phyloP scores from a whole-genome alignment of 2,329 filamentous ascomycete genomes.

The Fusarium sacchari region DNA sequence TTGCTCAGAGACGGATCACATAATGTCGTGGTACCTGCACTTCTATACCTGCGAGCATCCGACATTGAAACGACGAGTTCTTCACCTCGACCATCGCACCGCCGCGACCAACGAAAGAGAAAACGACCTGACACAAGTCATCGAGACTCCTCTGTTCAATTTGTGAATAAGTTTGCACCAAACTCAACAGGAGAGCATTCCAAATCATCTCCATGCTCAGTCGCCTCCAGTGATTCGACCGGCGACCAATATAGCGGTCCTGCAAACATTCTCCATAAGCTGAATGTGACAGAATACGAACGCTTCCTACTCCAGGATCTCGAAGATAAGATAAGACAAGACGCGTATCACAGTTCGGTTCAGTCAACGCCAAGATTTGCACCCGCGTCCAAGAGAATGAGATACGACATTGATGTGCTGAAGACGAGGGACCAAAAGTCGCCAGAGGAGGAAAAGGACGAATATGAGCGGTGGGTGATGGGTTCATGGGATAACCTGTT shows the following conservation, averaged over 20 bases:
- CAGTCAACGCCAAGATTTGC: not conserved
- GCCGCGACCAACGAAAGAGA: not conserved
- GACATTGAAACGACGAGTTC: not conserved
- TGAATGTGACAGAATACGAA: not conserved
- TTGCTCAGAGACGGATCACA: not conserved
- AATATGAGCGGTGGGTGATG: not conserved
- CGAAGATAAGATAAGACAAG: not conserved
- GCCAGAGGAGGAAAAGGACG: not conserved
- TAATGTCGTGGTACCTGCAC: not conserved
- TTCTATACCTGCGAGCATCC: not conserved
- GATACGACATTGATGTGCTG: not conserved
- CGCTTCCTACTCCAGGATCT: not conserved
- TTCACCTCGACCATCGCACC: fast-evolving
- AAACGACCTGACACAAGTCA: not conserved
- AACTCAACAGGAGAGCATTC: not conserved
- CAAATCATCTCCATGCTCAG: not conserved
- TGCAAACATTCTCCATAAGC: not conserved
- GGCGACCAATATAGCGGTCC: fast-evolving
- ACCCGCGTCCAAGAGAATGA: not conserved
- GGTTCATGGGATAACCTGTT: not conserved
- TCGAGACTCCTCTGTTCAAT: fast-evolving
- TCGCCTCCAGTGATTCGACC: not conserved
- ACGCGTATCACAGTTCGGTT: not conserved
- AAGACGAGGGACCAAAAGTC: not conserved
- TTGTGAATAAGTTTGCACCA: fast-evolving